Evolutionary conservation across 2,329 filamentous ascomycete genomes (phyloP), one percentile per base, ranked within the genome.

Genomic region (Aspergillus pseudoviridinutans): DNA sequence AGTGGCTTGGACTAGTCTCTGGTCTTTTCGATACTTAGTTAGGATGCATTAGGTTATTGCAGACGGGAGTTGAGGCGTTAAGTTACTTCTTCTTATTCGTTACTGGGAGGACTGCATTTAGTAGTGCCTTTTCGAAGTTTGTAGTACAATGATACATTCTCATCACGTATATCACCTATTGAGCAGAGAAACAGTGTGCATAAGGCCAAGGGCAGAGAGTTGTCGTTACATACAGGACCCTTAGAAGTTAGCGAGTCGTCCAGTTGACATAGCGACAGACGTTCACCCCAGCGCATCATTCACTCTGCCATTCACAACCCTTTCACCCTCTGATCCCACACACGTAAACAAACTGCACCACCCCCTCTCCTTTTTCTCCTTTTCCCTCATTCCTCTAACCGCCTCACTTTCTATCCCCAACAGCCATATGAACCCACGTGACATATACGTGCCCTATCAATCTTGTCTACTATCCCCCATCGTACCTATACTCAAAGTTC

Each of bases 341-440:
- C 41, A 44, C 8, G 22, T 20, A 44, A 20, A 47, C 24, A 24
- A 47, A 17, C 3, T 27, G 14, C 32, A 38, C 29, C 14, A 24
- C 35, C 35, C 14, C 27, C 9, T 53, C 24, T 53, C 20, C 25
- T 38, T 54, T n/a, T 44, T 32, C 32, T 51, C 38, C 25, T 46
- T 53, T 38, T 20, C 49, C 44, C 53, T 54, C 28, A 32, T 41
- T 49, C 28, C 46, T 47, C 28, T n/a, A 12, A 61, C n/a, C 52
- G 35, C 46, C 46, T 38, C 46, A 20, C 32, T 27, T 22, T 28
- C 35, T n/a, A n/a, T 55, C 51, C n/a, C 22, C 32, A 38, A 38
- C 14, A 38, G 14, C 14, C 32, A 35, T 38, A 35, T 38, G 32
- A 53, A 25, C 25, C 38, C 63, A 62, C 61, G 54, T 64, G 58